phyloP scores from a whole-genome alignment of 768 basidiomycete species.

The Calvatia gigantea region DNA sequence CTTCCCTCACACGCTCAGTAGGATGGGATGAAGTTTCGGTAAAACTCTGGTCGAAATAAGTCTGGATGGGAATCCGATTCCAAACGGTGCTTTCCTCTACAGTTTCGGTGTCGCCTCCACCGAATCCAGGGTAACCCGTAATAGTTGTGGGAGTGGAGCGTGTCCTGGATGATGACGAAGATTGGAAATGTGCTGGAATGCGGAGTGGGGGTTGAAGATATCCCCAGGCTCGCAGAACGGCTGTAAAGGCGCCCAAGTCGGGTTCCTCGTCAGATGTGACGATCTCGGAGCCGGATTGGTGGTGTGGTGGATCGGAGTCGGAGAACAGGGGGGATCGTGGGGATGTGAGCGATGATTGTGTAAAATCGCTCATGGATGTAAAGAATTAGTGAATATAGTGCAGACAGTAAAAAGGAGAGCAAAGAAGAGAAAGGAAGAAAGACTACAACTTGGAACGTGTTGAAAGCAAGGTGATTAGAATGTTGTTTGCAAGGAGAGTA shows the following conservation, averaged over 20 bases:
- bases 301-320: not conserved
- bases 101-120: constrained; percentile 11
- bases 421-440: not conserved
- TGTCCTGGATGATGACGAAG: constrained; percentile 14
- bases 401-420: not conserved
- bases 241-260: constrained; percentile 69
- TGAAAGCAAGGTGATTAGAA: constrained; percentile 1
- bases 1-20: constrained; percentile 18
- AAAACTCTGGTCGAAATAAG: constrained; percentile 42
- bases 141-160: constrained; percentile 8
- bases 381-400: not conserved
- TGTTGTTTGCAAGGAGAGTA: not conserved
- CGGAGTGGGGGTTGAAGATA: constrained; percentile 49
- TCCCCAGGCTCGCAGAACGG: constrained; percentile 63
- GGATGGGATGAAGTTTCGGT: constrained; percentile 18
- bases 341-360: constrained; percentile 3
- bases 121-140: constrained; percentile 13
- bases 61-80: constrained; percentile 54
- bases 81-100: constrained; percentile 58
- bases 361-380: constrained; percentile 5
- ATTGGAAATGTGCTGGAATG: constrained; percentile 22
- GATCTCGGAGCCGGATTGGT: constrained; percentile 9
- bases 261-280: constrained; percentile 60
- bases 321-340: constrained; percentile 8
- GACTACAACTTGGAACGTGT: not conserved